Percentiles rank a stretch among this genome's conserved stretches.
Evolutionary conservation across 768 basidiomycete species (phyloP).

Genomic region (Mycena galopus): DNA sequence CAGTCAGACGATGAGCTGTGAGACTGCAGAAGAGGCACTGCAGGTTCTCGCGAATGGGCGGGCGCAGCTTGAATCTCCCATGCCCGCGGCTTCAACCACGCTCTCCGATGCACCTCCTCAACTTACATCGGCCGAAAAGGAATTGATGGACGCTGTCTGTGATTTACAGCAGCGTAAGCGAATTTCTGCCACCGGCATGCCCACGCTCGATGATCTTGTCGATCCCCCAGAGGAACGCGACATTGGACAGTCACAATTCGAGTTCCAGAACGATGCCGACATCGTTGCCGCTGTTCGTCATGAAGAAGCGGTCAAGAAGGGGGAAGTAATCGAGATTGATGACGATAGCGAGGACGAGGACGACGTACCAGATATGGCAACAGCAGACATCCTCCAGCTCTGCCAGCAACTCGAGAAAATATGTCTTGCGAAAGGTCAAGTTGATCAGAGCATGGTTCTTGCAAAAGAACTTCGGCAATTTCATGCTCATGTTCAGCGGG

Average conservation of each 20-base stretch:
- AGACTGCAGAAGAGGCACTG: neutral
- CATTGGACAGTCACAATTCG: neutral
- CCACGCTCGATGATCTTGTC: neutral
- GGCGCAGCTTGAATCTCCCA: neutral
- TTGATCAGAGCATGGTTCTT: neutral
- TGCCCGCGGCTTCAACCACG: too few relatives aligned
- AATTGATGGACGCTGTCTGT: neutral
- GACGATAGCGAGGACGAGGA: conserved; percentile 27
- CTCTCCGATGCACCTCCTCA: neutral
- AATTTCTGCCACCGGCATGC: neutral
- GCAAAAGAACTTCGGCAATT: conserved; percentile 1
- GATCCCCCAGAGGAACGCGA: conserved; percentile 5
- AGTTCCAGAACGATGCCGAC: neutral
- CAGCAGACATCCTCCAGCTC: too few relatives aligned
- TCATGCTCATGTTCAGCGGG: conserved; percentile 10
- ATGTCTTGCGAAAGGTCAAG: too few relatives aligned
- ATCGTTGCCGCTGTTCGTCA: neutral
- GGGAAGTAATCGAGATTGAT: too few relatives aligned
- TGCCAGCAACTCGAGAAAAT: too few relatives aligned
- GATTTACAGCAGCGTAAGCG: neutral
- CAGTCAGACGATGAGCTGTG: neutral
- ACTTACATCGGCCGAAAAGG: neutral
- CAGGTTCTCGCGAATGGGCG: neutral
- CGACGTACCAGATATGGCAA: conserved; percentile 27
- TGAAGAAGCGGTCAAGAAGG: conserved; percentile 13